These are phyloP conservation scores for Phytophthora pini DNA, from an alignment of 352 stramenopile genomes.

Conservation along the genomic window DNA sequence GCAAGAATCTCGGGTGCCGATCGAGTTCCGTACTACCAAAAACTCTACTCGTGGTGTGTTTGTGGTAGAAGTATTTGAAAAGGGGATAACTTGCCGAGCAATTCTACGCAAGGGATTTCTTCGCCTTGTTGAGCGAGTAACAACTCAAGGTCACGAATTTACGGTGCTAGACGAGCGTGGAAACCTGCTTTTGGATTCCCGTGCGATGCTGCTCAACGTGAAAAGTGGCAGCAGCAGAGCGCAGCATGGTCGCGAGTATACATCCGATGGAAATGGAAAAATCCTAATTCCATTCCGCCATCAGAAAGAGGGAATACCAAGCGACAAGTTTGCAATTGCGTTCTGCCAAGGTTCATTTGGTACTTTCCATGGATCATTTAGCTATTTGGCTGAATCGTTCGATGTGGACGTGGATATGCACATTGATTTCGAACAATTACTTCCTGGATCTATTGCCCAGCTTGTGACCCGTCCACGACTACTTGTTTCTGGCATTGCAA, in stretches of 20 bases:
- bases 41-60: slow-evolving; percentile 52
- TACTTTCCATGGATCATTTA: slow-evolving; percentile 45
- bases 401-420: slow-evolving; percentile 47
- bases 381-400: slow-evolving; percentile 47
- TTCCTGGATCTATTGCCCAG: slow-evolving; percentile 45
- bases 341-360: slow-evolving; percentile 52
- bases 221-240: slow-evolving; percentile 42
- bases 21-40: slow-evolving; percentile 30
- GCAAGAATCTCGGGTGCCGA: slow-evolving; percentile 49
- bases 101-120: slow-evolving; percentile 67
- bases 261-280: slow-evolving; percentile 30
- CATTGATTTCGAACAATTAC: slow-evolving; percentile 61
- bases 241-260: slow-evolving; percentile 43
- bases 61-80: slow-evolving; percentile 69
- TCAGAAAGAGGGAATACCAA: slow-evolving; percentile 13
- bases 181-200: slow-evolving; percentile 39
- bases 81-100: slow-evolving; percentile 57
- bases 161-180: slow-evolving; percentile 57
- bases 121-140: slow-evolving; percentile 53
- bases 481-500: slow-evolving; percentile 27
- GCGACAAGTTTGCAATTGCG: slow-evolving; percentile 52
- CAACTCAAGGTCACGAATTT: slow-evolving; percentile 55
- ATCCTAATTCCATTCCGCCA: slow-evolving; percentile 62
- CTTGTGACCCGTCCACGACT: slow-evolving; percentile 37
- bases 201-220: slow-evolving; percentile 48